Conservation (phyloP, 805 yeast species). For the Suhomyces vadensis region DNA sequence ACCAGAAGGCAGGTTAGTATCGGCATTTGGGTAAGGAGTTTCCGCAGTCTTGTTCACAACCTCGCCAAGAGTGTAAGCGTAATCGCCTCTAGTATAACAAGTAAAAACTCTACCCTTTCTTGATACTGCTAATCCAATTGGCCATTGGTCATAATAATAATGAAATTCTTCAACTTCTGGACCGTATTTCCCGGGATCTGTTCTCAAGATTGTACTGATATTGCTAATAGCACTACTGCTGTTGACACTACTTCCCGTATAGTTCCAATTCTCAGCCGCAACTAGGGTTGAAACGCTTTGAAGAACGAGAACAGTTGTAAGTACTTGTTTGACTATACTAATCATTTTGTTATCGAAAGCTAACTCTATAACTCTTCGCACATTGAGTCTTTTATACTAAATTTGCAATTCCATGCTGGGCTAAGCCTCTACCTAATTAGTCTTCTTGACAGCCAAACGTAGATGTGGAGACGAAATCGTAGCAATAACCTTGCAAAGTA, state of each 20-base stretch:
- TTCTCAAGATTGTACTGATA: background rate
- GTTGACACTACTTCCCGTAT: background rate
- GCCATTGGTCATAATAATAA: slow-evolving; percentile 6
- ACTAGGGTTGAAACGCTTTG: background rate
- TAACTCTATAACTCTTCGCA: too few species aligned
- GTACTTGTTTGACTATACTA: background rate
- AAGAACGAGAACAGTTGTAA: background rate
- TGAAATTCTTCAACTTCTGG: slow-evolving; percentile 4
- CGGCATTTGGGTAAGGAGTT: background rate
- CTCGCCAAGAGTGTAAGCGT: background rate
- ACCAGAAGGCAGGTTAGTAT: background rate
- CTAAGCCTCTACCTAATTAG: too few species aligned
- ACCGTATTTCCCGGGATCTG: slow-evolving; percentile 1
- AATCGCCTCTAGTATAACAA: background rate
- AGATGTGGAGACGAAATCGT: too few species aligned
- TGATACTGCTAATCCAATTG: slow-evolving; percentile 2
- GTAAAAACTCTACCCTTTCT: slow-evolving; percentile 1
- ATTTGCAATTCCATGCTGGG: too few species aligned
- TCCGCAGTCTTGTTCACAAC: slow-evolving; percentile 3
- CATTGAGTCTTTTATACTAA: too few species aligned
- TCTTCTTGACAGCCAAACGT: too few species aligned
- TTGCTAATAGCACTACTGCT: background rate
- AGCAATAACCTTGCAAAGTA: too few species aligned
- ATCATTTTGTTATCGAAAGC: background rate
- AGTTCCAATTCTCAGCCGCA: background rate